Evolutionary conservation across 2,329 filamentous ascomycete species (phyloP), one percentile per base, ranked within the genome.

Genomic region (Pyricularia sp.): DNA sequence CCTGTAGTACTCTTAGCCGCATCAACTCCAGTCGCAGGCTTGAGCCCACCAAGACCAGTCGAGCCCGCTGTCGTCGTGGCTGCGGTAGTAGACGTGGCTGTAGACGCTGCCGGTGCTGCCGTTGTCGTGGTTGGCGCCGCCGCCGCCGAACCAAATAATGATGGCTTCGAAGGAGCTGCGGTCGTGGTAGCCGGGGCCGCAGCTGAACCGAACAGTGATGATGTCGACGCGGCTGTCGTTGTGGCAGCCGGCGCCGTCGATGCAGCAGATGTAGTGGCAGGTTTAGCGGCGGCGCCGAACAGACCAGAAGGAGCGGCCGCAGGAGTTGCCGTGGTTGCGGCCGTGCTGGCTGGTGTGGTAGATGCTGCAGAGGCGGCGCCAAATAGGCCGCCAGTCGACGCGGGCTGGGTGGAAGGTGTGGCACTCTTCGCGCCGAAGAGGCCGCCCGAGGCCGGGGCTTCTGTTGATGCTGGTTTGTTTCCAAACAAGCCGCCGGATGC

Each of bases 21-120:
- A 26, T 30, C 53, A 35, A 28, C n/a, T 13, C 49, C 30, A 30
- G 69, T 49, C 30, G 72, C 62, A 59, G 70, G 63, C 62, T 70
- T 70, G 26, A 59, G 55, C 16, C 69, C 65, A 35, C 67, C 69
- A 28, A 75, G 69, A 64, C 70, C 71, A 31, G 72, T 67, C 28
- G 55, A 28, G 7, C 13, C 24, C 7, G 57, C 40, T 4, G 53
- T 13, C 35, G 62, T 33, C 4, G 62, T 35, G 55, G 7, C 55
- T 30, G 55, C 55, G 5, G 22, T 28, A 3, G 26, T 33, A 26
- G 62, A 10, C 10, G 65, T n/a, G 2, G 65, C 35, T 31, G 64
- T 44, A 4, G 59, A 28, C 6, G 61, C 44, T 22, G 33, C 26
- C 24, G 61, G 33, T 4, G 61, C 28, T 28, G 35, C 33, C 8